These are phyloP conservation scores for Fraxinus cuspidata DNA, from an alignment of 257 asterid genomes.

Conservation along the genomic window DNA sequence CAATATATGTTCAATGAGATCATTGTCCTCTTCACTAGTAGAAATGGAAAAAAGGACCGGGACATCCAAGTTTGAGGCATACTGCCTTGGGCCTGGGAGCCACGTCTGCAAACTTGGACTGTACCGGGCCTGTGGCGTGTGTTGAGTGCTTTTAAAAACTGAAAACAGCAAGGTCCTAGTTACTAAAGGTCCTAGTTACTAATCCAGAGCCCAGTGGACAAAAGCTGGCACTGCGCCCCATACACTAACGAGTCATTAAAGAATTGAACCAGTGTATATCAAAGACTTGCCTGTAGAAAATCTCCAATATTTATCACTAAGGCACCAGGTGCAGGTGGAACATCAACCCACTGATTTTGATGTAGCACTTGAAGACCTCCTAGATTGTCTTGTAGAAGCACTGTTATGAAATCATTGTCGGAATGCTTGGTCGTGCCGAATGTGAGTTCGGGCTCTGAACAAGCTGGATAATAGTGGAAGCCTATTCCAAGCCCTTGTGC, in stretches of 20 bases:
- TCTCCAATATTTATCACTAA: constrained; percentile 17
- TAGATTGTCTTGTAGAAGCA: constrained; percentile 18
- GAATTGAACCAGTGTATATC: too few species aligned
- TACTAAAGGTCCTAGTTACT: too few species aligned
- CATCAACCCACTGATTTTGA: constrained; percentile 24
- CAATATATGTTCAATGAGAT: not conserved
- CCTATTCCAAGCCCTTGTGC: constrained; percentile 4
- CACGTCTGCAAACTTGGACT: too few species aligned
- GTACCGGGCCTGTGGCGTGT: too few species aligned
- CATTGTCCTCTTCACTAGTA: too few species aligned
- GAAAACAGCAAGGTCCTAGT: too few species aligned
- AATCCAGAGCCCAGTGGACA: too few species aligned
- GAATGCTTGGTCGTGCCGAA: not conserved
- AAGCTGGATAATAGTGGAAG: constrained; percentile 19
- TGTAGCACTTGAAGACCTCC: constrained; percentile 23
- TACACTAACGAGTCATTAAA: too few species aligned
- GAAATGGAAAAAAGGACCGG: too few species aligned
- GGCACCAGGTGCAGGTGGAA: constrained; percentile 13
- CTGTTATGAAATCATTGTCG: constrained; percentile 14
- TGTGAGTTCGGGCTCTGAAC: constrained; percentile 13
- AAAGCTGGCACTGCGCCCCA: too few species aligned
- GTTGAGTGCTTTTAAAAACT: too few species aligned
- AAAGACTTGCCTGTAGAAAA: constrained; percentile 23
- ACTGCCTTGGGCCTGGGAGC: too few species aligned
- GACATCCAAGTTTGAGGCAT: not conserved